Evolutionary conservation across 768 basidiomycete genomes (phyloP), one percentile per base, ranked within the genome.

Genomic region (Termitomyces sp.): DNA sequence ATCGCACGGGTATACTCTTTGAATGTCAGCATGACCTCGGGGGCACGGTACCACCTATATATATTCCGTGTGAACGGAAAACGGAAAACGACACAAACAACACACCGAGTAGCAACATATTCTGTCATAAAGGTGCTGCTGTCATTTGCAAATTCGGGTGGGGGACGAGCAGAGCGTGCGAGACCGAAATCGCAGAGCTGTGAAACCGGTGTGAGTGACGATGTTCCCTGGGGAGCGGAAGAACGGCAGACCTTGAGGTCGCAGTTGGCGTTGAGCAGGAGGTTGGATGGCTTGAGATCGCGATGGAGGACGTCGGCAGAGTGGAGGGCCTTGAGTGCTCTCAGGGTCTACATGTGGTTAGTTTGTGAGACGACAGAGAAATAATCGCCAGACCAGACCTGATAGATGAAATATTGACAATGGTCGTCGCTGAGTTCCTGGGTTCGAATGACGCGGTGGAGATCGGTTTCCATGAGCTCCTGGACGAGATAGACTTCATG

Each of bases 11-110:
- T 94, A 69, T 98, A 98, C 75, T 95, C 87, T 67, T 95, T 94
- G 77, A 97, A 98, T 0, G 93, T 96, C 37, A 98, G 80, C 96
- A 98, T 98, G 59, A 98, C 91, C 69, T 98, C 96, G 0, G 96
- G 96, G 0, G 96, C 96, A 31, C 96, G 85, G 68, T 98, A 98
- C 96, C 96, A 98, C 66, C 93, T 86, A 46, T 41, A 17, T 17
- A 15, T 17, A 5, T 17, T 38, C 15, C 15, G 6, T 15, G 5
- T 38, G 4, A 38, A 15, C 14, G 14, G 4, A 15, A 17, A 17
- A 38, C 15, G 44, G 14, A 54, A 57, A 33, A 33, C 7, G 9
- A 33, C 31, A 33, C 31, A 33, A 55, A 60, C 49, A 19, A 55
- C 71, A 50, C 57, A 94, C 81, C 95, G 79, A 14, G 96, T 98